A percentile compares a stretch with the other conserved stretches of the same genome.
phyloP scores from a whole-genome alignment of 225 moss, liverwort and hornwort genomes.

The Sphagnum contortum region DNA sequence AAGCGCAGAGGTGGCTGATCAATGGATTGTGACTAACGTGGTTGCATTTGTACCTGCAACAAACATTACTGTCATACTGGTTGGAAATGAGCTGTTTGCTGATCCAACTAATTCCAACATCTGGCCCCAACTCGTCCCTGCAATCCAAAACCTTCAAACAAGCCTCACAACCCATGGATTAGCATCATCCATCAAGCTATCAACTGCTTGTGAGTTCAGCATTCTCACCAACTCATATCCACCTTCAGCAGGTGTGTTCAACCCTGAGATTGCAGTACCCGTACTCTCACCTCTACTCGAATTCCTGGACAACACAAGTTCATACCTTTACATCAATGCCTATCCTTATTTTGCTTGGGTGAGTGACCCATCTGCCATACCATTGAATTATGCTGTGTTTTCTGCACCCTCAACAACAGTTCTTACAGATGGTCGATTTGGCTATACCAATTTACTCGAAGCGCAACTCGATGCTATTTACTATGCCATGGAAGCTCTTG shows the following conservation, averaged over 20 bases:
- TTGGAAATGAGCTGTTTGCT: slow-evolving; percentile 42
- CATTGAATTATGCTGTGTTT: slow-evolving; percentile 57
- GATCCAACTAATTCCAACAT: slow-evolving; percentile 13
- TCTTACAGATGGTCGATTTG: slow-evolving; percentile 18
- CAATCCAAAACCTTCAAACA: slow-evolving; percentile 33
- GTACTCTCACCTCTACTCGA: slow-evolving; percentile 39
- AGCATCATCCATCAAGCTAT: slow-evolving; percentile 20
- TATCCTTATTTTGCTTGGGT: slow-evolving; percentile 72
- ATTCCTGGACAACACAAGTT: slow-evolving; percentile 21
- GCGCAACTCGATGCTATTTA: slow-evolving; percentile 67
- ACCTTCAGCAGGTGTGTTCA: slow-evolving; percentile 31
- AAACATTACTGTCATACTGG: slow-evolving; percentile 36
- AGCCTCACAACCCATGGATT: slow-evolving; percentile 19
- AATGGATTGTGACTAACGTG: slow-evolving; percentile 30
- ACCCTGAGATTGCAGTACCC: slow-evolving; percentile 19
- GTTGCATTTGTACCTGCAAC: slow-evolving; percentile 43
- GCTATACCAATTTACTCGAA: slow-evolving; percentile 46
- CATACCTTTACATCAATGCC: slow-evolving; percentile 55
- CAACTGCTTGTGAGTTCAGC: slow-evolving; percentile 33
- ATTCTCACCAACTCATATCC: slow-evolving; percentile 30
- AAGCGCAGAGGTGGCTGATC: slow-evolving; percentile 15
- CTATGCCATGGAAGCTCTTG: slow-evolving; percentile 39
- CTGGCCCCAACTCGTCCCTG: slow-evolving; percentile 44
- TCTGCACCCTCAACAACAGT: slow-evolving; percentile 16
- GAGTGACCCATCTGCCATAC: slow-evolving; percentile 42